phyloP scores from a whole-genome alignment of 1,284 basidiomycete species.

The Malassezia sympodialis region DNA sequence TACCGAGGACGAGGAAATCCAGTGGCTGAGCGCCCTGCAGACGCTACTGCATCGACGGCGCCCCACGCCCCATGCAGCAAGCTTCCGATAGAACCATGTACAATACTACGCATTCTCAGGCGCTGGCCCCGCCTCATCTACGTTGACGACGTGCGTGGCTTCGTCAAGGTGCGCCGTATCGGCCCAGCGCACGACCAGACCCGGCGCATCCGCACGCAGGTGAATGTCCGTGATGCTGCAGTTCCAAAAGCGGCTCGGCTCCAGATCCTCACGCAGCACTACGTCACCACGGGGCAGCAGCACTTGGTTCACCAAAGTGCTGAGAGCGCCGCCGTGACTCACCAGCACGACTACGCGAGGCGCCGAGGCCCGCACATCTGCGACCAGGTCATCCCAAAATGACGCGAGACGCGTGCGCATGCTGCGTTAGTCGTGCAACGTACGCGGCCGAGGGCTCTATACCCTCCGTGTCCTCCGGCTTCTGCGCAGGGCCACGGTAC shows the following conservation, averaged over 20 bases:
- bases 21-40: constrained; percentile 87
- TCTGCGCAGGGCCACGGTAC: constrained; percentile 24
- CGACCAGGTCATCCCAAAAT: constrained; percentile 33
- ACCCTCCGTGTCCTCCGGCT: constrained; percentile 32
- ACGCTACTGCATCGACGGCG: constrained; percentile 60
- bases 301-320: constrained; percentile 33
- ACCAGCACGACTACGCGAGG: constrained; percentile 29
- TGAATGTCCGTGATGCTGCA: constrained; percentile 40
- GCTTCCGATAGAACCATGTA: neutral
- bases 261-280: constrained; percentile 11
- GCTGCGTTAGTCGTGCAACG: constrained; percentile 4
- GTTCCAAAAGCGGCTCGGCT: constrained; percentile 38
- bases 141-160: constrained; percentile 5
- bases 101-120: neutral
- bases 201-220: neutral
- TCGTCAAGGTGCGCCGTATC: constrained; percentile 11
- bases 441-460: constrained; percentile 28
- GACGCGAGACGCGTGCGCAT: constrained; percentile 24
- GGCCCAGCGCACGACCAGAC: constrained; percentile 11
- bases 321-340: constrained; percentile 38
- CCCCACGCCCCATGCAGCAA: neutral
- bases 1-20: constrained; percentile 93
- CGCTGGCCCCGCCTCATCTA: constrained; percentile 7
- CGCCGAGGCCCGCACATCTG: neutral
- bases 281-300: constrained; percentile 25